Base-by-base conservation (phyloP, 2,329 filamentous ascomycete genomes). In the Calonectria hongkongensis region DNA sequence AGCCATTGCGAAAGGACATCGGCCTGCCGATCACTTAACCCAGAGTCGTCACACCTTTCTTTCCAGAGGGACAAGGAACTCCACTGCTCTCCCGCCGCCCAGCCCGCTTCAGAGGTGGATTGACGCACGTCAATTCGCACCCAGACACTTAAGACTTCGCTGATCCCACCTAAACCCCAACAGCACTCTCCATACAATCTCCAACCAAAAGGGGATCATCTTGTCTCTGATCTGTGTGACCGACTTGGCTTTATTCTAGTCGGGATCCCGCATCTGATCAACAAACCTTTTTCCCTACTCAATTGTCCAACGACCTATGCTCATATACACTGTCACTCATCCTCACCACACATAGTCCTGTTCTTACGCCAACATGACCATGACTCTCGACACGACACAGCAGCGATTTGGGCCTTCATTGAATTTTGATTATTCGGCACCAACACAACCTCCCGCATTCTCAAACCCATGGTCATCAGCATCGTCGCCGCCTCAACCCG, bases 381-480 rank as follows among this genome's bases (percentile, higher is more conserved):
- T 98, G 95, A 94, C 96, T 85, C 92, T 98, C 88, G 95, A 98
- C 87, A 92, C 92, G 82, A 94, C 95, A 85, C 95, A 96, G 87
- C 94, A 92, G 88, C 91, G 92, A 84, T 94, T 94, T 87, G 94
- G 90, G 82, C 91, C 89, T 82, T 86, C 90, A 83, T 86, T 98
- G 87, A 92, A 91, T 85, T 97, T 96, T 88, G 94, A 96, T 84
- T 95, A 94, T 85, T 85, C 87, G 72, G 84, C 85, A 43, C 82
- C 84, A 78, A 75, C 73, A 83, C 88, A 81, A 83, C 89, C 87
- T 82, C 89, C 86, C 92, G 94, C 97, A 76, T 98, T 98, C 87
- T 95, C 94, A 81, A 97, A 98, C 84, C 95, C 95, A 50, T 98
- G 96, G 96, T 90, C 94, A 70, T 89, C 89, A 58, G 88, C 92